Percentiles rank a stretch among this genome's conserved stretches.
Conservation (phyloP, 2,329 filamentous ascomycete genomes). For the Sporothrix mexicana region DNA sequence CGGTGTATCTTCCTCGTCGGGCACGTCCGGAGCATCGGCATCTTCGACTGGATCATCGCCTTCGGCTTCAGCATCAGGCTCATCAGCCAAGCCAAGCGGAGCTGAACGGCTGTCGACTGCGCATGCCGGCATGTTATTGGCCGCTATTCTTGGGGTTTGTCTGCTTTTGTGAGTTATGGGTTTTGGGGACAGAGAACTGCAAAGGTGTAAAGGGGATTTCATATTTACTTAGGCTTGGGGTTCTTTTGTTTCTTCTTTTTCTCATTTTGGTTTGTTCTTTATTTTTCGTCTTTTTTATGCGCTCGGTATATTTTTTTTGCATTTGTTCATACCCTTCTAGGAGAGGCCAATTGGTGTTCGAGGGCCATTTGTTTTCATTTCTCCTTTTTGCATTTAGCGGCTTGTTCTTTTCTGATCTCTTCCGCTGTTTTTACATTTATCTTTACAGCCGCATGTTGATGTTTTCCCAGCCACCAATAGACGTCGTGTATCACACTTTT, state of each 20-base stretch:
- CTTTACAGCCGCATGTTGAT: not conserved
- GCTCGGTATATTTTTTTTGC: not conserved
- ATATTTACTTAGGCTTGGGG: not conserved
- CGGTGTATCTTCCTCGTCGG: not conserved
- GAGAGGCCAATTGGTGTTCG: not conserved
- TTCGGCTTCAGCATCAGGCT: not conserved
- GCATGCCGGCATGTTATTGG: not conserved
- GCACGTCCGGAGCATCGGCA: not conserved
- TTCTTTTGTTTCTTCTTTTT: not conserved
- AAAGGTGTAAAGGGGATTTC: not conserved
- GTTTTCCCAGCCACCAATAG: not conserved
- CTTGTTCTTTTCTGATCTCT: not conserved
- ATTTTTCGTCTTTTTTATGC: not conserved
- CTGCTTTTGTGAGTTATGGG: not conserved
- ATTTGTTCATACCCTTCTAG: slow-evolving; percentile 22
- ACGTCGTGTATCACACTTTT: not conserved
- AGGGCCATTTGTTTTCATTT: not conserved
- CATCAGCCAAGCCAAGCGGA: not conserved
- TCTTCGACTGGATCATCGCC: too few species aligned
- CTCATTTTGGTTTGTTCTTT: not conserved
- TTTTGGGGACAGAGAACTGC: not conserved
- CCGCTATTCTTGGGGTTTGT: not conserved
- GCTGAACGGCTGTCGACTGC: not conserved
- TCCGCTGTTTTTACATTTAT: not conserved
- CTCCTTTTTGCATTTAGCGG: slow-evolving; percentile 1